A percentile compares a stretch with the other conserved stretches of the same genome.
phyloP scores from a whole-genome alignment of 225 moss, liverwort and hornwort genomes.

The Antitrichia curtipendula region DNA sequence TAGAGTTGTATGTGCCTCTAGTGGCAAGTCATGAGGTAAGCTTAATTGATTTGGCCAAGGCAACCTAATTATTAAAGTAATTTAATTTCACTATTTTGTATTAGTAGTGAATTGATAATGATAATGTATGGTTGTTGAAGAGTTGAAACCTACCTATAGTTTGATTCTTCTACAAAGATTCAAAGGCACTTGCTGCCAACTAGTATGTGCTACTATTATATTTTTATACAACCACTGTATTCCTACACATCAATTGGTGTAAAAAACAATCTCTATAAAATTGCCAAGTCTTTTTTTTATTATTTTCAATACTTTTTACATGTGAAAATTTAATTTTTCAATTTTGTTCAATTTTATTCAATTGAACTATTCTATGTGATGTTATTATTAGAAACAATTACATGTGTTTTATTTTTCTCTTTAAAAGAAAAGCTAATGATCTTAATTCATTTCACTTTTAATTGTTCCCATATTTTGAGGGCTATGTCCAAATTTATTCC shows the following conservation, averaged over 20 bases:
- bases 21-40: neutral
- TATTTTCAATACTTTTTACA: neutral
- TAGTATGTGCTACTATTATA: neutral
- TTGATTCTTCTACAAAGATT: neutral
- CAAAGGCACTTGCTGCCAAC: neutral
- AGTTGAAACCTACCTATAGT: neutral
- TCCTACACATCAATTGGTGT: rapidly evolving
- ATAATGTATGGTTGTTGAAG: neutral
- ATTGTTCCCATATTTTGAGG: neutral
- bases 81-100: neutral
- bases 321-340: neutral
- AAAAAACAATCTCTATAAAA: neutral
- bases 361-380: neutral
- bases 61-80: neutral
- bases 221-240: neutral
- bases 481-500: neutral
- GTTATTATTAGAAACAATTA: neutral
- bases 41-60: neutral
- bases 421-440: neutral
- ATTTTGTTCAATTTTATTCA: neutral
- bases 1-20: neutral
- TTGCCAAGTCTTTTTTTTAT: neutral
- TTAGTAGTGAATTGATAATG: neutral
- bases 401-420: neutral
- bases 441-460: neutral